Base-by-base conservation (phyloP, 106 monocot genomes). In the Xerophyta viscosa region DNA sequence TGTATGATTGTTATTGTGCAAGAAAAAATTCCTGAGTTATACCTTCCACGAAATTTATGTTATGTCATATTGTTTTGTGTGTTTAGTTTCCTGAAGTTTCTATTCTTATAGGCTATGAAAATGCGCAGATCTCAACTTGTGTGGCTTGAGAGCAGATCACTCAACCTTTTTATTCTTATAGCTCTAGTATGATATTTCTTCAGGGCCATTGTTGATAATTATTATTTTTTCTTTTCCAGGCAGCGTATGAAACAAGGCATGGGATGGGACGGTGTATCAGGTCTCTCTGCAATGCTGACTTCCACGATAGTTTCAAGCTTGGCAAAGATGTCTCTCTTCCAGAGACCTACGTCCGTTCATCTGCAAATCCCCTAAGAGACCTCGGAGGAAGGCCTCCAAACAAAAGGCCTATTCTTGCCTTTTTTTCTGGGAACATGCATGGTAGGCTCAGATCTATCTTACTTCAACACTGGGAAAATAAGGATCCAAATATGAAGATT, bases 231-330 rank as follows among this genome's bases (percentile, higher is more conserved):
- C 13, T 11, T n/a, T 17, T 1, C 47, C 67, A 94, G 94, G 87
- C 84, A 2, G 70, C 94, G 24, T 88, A 94, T 62, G 72, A 66
- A 17, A 81, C 88, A 29, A 76, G 69, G 23, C 56, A 54, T 22
- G 84, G 81, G 20, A 59, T 62, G 11, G 88, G 81, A 46, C 61
- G 83, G 19, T 31, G 78, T 20, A 82, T 96, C 25, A 81, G 84
- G 57, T 88, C 85, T 36, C 48, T 89, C 25, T 96, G 96, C 79
- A 96, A 89, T 50, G 85, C 88, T 11, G 96, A 96, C 37, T 27
- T 58, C 14, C 81, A 84, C 18, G 96, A 89, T 62, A 74, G 83
- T 17, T 96, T 96, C 63, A 19, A 55, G 20, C 74, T 67, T 15
- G 88, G 85, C 0, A 75, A 48, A 24, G 96, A 96, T 55, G 75